Evolutionary conservation across 2,329 filamentous ascomycete species (phyloP).

Genomic region (Ophiostoma tasmaniense): DNA sequence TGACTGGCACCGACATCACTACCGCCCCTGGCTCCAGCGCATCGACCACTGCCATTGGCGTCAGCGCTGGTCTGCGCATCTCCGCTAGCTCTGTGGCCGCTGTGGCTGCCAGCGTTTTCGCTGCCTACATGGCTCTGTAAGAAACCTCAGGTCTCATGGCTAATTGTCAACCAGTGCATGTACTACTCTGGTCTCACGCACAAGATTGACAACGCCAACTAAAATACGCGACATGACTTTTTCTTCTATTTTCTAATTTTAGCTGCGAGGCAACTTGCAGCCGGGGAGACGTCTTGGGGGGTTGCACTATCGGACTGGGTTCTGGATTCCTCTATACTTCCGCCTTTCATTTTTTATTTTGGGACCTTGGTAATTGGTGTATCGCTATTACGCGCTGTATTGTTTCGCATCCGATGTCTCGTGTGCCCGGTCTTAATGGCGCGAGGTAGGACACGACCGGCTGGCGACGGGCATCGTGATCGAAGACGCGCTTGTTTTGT

Average conservation of each 20-base stretch:
- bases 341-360: background rate
- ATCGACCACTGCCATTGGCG: slow-evolving; percentile 20
- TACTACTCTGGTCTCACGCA: background rate
- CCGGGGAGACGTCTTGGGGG: background rate
- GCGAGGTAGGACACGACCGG: background rate
- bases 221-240: background rate
- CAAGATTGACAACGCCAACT: background rate
- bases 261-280: background rate
- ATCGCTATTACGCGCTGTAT: background rate
- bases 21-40: slow-evolving; percentile 1
- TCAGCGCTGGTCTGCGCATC: slow-evolving; percentile 26
- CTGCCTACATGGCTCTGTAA: slow-evolving; percentile 31
- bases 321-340: background rate
- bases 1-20: background rate
- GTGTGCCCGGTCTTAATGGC: background rate
- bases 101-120: slow-evolving; percentile 28
- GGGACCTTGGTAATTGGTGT: background rate
- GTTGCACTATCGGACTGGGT: background rate
- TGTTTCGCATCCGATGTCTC: background rate
- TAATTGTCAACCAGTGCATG: too few species aligned
- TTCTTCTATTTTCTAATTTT: background rate
- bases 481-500: background rate
- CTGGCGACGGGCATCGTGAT: background rate
- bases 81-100: slow-evolving; percentile 29
- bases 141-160: background rate